Conservation (phyloP, 148 eudicot genomes). For the Rhododendron mucronatum region DNA sequence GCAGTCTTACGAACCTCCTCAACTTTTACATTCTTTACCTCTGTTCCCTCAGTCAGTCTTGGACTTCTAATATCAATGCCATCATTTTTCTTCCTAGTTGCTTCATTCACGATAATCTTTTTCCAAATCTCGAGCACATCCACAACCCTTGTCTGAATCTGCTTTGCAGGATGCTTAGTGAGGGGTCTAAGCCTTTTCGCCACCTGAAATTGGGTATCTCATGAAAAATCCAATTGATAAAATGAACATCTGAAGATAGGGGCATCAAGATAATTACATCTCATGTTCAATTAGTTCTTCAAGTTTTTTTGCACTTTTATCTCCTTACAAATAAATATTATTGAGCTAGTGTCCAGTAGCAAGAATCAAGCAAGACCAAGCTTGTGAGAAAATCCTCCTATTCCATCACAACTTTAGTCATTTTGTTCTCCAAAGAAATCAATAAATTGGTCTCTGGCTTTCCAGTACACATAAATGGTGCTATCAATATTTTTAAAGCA, state of each 20-base stretch:
- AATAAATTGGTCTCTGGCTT: neutral
- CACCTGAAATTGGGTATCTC: slow-evolving; percentile 17
- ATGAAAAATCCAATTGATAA: neutral
- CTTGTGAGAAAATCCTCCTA: neutral
- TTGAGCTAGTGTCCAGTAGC: neutral
- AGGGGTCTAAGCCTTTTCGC: slow-evolving; percentile 24
- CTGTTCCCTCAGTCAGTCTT: slow-evolving; percentile 8
- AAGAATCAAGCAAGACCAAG: neutral
- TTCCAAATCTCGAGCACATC: slow-evolving; percentile 28
- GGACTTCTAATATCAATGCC: slow-evolving; percentile 10
- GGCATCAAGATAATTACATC: neutral
- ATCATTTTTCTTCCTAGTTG: slow-evolving; percentile 19
- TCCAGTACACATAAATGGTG: neutral
- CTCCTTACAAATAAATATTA: neutral
- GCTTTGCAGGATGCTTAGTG: slow-evolving; percentile 25
- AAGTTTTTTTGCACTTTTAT: neutral
- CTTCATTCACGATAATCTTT: slow-evolving; percentile 18
- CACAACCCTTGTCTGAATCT: slow-evolving; percentile 18
- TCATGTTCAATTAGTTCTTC: neutral
- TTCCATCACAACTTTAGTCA: neutral
- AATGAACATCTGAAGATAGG: neutral
- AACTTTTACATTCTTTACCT: slow-evolving; percentile 16
- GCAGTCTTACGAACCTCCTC: slow-evolving; percentile 16
- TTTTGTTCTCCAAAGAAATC: neutral
- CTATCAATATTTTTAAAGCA: neutral